Percentiles rank a stretch among this genome's conserved stretches.
These are phyloP conservation scores for Trypanosoma boissoni DNA, from an alignment of 208 protist species.

Conservation along the genomic window DNA sequence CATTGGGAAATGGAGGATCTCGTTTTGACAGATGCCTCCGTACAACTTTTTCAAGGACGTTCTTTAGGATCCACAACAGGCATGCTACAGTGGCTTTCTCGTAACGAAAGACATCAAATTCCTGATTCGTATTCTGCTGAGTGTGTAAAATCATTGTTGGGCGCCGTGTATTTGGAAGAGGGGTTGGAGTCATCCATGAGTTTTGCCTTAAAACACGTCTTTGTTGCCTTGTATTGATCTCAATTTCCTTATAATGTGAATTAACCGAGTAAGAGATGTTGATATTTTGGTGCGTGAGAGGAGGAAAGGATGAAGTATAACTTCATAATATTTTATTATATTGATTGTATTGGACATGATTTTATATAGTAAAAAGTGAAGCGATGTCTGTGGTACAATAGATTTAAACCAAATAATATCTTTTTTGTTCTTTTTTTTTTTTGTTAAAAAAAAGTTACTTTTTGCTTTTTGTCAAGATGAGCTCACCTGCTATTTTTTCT, in stretches of 20 bases:
- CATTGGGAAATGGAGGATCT: conserved; percentile 82
- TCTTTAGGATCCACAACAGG: conserved; percentile 46
- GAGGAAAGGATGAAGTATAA: too few relatives aligned
- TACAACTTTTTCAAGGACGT: conserved; percentile 54
- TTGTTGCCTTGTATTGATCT: conserved; percentile 37
- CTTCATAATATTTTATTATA: too few relatives aligned
- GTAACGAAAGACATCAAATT: conserved; percentile 32
- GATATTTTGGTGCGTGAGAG: too few relatives aligned
- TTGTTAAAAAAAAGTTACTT: not conserved
- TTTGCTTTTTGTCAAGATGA: conserved; percentile 25
- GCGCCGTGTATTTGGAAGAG: conserved; percentile 67
- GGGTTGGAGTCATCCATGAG: conserved; percentile 39
- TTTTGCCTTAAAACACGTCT: conserved; percentile 57
- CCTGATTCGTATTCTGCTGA: conserved; percentile 70
- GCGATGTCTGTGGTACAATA: too few relatives aligned
- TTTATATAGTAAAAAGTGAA: too few relatives aligned
- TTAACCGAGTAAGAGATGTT: too few relatives aligned
- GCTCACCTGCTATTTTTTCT: not conserved
- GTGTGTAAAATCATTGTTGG: conserved; percentile 72
- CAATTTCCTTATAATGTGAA: conserved; percentile 6
- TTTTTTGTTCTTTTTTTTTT: conserved; percentile 8
- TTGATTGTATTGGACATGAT: too few relatives aligned
- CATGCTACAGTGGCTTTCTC: conserved; percentile 56
- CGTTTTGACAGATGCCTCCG: conserved; percentile 79
- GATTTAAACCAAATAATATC: too few relatives aligned